A percentile compares a stretch with the other conserved stretches of the same genome.
These are phyloP conservation scores for Nissolia schottii DNA, from an alignment of 306 rosid species.

Conservation along the genomic window DNA sequence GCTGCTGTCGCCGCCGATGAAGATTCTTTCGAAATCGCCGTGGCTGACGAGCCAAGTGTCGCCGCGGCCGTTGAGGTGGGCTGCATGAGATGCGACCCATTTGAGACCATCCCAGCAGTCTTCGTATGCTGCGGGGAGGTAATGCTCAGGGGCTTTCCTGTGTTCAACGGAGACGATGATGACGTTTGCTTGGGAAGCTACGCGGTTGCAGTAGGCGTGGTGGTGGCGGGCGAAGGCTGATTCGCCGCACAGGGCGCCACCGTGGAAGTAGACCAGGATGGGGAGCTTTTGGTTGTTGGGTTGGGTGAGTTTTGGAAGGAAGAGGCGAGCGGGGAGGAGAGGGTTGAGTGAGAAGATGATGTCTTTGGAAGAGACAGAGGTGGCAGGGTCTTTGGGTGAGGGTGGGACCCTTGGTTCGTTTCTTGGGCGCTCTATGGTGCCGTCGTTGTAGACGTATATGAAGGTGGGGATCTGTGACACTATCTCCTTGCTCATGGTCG, in stretches of 20 bases:
- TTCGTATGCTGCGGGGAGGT: constrained; percentile 36
- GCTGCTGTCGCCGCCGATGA: constrained; percentile 47
- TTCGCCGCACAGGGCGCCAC: constrained; percentile 35
- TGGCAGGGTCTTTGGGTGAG: constrained; percentile 21
- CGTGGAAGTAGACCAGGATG: constrained; percentile 45
- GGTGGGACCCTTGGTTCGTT: constrained; percentile 26
- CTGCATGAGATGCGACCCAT: constrained; percentile 36
- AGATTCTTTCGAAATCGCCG: constrained; percentile 29
- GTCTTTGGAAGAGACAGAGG: constrained; percentile 44
- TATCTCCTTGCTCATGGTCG: too few species aligned
- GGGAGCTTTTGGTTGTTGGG: constrained; percentile 13
- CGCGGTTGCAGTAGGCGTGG: constrained; percentile 12
- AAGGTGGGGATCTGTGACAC: constrained; percentile 14
- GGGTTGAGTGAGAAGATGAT: constrained; percentile 33
- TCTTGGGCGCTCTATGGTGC: constrained; percentile 29
- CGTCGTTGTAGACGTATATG: constrained; percentile 30
- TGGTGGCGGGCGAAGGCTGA: constrained; percentile 36
- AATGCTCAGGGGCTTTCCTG: constrained; percentile 42
- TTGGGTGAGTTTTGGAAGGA: background rate
- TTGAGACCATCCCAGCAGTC: constrained; percentile 44
- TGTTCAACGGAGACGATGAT: constrained; percentile 38
- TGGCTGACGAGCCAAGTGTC: constrained; percentile 44
- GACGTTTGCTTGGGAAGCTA: constrained; percentile 33
- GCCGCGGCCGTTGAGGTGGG: background rate
- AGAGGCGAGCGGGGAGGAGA: constrained; percentile 28